A percentile compares a stretch with the other conserved stretches of the same genome.
These are phyloP conservation scores for Tolypocladium pustulatum DNA, from an alignment of 2,329 filamentous ascomycete genomes.

Conservation along the genomic window DNA sequence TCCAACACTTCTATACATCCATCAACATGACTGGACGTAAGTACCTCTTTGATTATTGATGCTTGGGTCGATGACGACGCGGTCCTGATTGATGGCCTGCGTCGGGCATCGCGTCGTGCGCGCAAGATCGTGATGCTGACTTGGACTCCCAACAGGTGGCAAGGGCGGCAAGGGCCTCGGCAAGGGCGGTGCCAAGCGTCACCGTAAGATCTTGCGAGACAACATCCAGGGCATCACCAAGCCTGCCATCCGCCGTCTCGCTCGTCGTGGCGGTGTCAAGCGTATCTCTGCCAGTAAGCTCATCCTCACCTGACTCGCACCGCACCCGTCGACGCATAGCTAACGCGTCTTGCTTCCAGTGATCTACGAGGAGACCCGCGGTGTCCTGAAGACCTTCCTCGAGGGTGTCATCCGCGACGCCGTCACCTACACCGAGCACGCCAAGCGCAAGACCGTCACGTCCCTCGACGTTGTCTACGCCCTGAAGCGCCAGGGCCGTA, in stretches of 20 bases:
- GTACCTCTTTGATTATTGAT: conserved; percentile 23
- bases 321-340: neutral
- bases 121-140: conserved; percentile 28
- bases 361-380: conserved; percentile 72
- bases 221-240: conserved; percentile 99
- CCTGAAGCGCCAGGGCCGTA: conserved; percentile 60
- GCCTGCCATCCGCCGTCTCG: conserved; percentile 96
- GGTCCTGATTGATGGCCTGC: neutral
- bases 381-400: conserved; percentile 70
- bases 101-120: neutral
- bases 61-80: neutral
- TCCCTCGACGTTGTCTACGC: conserved; percentile 59
- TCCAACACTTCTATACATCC: conserved; percentile 14
- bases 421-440: conserved; percentile 71
- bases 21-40: conserved; percentile 66
- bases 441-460: conserved; percentile 72
- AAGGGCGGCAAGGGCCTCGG: conserved; percentile 97
- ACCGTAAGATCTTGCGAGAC: conserved; percentile 98
- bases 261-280: conserved; percentile 99
- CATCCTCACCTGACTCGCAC: neutral
- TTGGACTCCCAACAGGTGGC: conserved; percentile 49
- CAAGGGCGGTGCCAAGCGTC: conserved; percentile 97
- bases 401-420: conserved; percentile 68
- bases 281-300: conserved; percentile 89
- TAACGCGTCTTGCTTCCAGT: conserved; percentile 23